Evolutionary conservation across 2,329 filamentous ascomycete species (phyloP).

Genomic region (Microsporum ferrugineum): DNA sequence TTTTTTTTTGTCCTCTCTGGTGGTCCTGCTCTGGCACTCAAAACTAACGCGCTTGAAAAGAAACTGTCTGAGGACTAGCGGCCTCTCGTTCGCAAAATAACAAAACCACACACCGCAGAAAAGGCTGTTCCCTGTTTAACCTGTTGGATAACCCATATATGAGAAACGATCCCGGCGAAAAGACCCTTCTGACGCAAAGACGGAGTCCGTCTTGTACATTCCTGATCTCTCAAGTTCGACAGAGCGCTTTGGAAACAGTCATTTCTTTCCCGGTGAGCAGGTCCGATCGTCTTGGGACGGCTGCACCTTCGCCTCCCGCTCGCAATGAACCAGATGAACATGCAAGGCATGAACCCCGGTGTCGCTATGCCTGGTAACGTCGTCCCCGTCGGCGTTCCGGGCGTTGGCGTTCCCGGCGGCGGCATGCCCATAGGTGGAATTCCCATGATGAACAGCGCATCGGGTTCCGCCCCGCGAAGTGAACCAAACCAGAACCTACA

Average conservation of each 20-base stretch:
- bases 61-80: background rate
- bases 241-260: background rate
- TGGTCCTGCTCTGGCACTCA: background rate
- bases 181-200: background rate
- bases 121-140: background rate
- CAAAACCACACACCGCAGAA: background rate
- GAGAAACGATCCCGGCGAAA: background rate
- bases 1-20: background rate
- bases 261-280: conserved; percentile 5
- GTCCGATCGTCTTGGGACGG: conserved; percentile 20
- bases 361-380: conserved; percentile 46
- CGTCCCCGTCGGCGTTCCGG: conserved; percentile 32
- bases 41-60: conserved; percentile 2
- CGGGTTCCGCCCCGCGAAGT: conserved; percentile 33
- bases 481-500: conserved; percentile 28
- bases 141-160: background rate
- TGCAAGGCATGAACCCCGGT: conserved; percentile 46
- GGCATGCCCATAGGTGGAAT: conserved; percentile 48
- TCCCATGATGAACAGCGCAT: conserved; percentile 44
- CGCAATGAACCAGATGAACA: conserved; percentile 45
- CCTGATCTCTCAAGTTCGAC: background rate
- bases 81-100: background rate
- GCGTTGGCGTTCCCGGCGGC: conserved; percentile 23
- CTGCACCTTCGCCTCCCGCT: conserved; percentile 20
- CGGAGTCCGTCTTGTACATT: background rate